Evolutionary conservation across 176 grass and related monocot genomes (phyloP).

Genomic region (Paspalum vaginatum): DNA sequence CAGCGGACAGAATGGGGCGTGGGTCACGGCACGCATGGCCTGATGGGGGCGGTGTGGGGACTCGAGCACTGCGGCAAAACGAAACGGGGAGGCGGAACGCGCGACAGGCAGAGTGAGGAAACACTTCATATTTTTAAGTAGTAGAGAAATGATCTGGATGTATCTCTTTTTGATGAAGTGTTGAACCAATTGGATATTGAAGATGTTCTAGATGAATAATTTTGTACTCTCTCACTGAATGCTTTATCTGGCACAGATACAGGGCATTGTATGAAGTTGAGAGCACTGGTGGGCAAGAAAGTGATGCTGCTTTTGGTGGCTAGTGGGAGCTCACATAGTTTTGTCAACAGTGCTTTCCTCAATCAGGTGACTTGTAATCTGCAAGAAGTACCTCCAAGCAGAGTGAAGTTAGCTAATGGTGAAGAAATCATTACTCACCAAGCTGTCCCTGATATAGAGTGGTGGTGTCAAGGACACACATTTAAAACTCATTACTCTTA

Average conservation of each 20-base stretch:
- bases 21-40: no score
- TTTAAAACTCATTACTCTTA: no score
- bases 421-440: background rate
- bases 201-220: background rate
- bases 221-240: background rate
- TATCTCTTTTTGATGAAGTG: background rate
- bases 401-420: background rate
- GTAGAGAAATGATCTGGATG: background rate
- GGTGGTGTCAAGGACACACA: no score
- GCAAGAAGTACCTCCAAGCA: no score
- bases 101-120: no score
- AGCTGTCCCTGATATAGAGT: no score
- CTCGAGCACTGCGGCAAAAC: no score
- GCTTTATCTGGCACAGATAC: background rate
- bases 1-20: no score
- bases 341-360: background rate
- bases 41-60: no score
- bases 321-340: background rate
- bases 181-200: background rate
- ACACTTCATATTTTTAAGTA: no score
- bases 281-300: background rate
- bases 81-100: no score
- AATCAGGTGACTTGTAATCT: fast-evolving
- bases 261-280: background rate
- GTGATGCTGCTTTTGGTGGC: background rate